Percentiles rank a stretch among this genome's conserved stretches.
These are phyloP conservation scores for Sporothrix variecibatus DNA, from an alignment of 2,329 filamentous ascomycete species.

Conservation along the genomic window DNA sequence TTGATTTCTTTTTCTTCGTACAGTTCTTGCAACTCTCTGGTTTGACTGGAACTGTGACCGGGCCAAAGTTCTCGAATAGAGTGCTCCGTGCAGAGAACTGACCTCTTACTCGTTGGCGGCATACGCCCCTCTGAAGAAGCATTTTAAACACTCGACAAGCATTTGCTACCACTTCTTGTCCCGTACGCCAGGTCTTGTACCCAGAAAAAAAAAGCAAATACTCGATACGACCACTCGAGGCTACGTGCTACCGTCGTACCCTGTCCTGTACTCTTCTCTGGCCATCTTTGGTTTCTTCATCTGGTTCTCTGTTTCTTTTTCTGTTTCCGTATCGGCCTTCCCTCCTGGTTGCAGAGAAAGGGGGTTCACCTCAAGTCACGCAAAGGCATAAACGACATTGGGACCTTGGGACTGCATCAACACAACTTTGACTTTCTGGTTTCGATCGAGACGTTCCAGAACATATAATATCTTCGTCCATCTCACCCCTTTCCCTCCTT, in stretches of 20 bases:
- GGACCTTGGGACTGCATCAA: neutral
- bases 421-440: neutral
- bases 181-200: no score
- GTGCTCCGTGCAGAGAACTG: neutral
- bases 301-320: neutral
- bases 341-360: neutral
- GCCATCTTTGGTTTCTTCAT: neutral
- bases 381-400: neutral
- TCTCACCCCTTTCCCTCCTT: neutral
- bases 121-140: neutral
- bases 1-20: neutral
- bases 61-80: neutral
- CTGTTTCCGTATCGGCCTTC: neutral
- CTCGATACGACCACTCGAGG: slow-evolving; percentile 10
- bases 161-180: no score
- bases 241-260: neutral
- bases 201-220: slow-evolving; percentile 1
- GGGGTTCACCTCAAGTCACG: neutral
- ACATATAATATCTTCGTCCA: slow-evolving; percentile 2
- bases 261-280: neutral
- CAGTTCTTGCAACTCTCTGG: neutral
- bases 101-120: neutral
- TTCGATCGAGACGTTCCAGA: neutral
- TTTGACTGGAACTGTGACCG: neutral
- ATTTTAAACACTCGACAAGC: no score